Evolutionary conservation across 2,329 filamentous ascomycete genomes (phyloP), one percentile per base, ranked within the genome.

Genomic region (Fusarium neocosmosporiellum): DNA sequence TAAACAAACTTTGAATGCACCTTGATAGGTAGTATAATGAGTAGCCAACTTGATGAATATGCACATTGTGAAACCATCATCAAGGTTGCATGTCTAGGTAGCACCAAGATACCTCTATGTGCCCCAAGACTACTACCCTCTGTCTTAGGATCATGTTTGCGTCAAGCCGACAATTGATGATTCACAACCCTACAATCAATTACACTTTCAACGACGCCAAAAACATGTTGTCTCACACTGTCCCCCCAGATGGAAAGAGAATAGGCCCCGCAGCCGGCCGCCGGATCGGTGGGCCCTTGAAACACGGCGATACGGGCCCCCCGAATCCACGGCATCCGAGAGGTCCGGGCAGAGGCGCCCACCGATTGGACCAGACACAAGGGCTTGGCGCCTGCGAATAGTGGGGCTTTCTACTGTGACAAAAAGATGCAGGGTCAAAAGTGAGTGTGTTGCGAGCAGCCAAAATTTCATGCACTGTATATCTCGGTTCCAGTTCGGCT

Each of bases 391-490:
- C 43, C 58, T 31, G 31, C 31, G 7, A n/a, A 24, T 33, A 20
- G n/a, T 39, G 36, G 57, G 39, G 24, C 43, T 60, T 24, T 31
- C 10, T 29, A 27, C 27, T 54, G n/a, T 34, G 50, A 54, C 29
- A 34, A 54, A n/a, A 63, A 37, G 31, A 57, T 67, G 63, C 43
- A 65, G 43, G 55, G 62, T n/a, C 34, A 34, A 13, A n/a, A 18
- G 36, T 55, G 43, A 64, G 53, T 43, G 39, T 33, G 54, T 36
- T 24, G 20, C 22, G 31, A 39, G 39, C 39, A 43, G 39, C 39
- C 34, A 18, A 9, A 41, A 48, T 50, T 68, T 65, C 60, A 71
- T 73, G 67, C 70, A 70, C 70, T 67, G 70, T 72, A 67, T 55
- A 33, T 55, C 58, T 48, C 31, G 29, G 31, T 36, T 55, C 50